phyloP scores from a whole-genome alignment of 1,284 basidiomycete species.

The Cryptococcus deneoformans region DNA sequence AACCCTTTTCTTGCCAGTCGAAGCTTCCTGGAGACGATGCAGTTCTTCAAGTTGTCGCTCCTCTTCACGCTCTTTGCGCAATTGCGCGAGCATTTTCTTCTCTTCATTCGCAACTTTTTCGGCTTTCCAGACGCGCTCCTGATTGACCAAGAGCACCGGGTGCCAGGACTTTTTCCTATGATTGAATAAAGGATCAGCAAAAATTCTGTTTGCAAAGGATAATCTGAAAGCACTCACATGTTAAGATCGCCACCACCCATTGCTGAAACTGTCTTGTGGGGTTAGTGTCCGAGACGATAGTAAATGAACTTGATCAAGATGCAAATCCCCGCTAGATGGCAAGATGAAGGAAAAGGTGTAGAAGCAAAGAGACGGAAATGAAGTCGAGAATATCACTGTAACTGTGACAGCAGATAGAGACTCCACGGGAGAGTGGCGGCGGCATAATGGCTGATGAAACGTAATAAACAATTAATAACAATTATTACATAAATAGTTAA shows the following conservation, averaged over 20 bases:
- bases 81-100: constrained; percentile 95
- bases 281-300: background rate
- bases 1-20: constrained; percentile 88
- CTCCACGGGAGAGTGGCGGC: no score
- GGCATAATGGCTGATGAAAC: no score
- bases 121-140: constrained; percentile 98
- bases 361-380: no score
- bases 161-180: constrained; percentile 99
- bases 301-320: background rate
- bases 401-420: no score
- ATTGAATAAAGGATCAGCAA: constrained; percentile 1
- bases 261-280: constrained; percentile 50
- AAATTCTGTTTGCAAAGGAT: background rate
- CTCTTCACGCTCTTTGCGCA: constrained; percentile 95
- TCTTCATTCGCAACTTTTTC: constrained; percentile 97
- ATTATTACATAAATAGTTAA: no score
- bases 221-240: constrained; percentile 18
- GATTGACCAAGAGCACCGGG: constrained; percentile 95
- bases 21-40: constrained; percentile 87
- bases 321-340: no score
- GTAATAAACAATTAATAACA: no score
- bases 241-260: constrained; percentile 79
- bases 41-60: constrained; percentile 95
- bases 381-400: no score
- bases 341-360: no score